Percentiles rank a stretch among this genome's conserved stretches.
Evolutionary conservation across 495 filamentous ascomycete species (phyloP).

Genomic region (Niebla homalea): DNA sequence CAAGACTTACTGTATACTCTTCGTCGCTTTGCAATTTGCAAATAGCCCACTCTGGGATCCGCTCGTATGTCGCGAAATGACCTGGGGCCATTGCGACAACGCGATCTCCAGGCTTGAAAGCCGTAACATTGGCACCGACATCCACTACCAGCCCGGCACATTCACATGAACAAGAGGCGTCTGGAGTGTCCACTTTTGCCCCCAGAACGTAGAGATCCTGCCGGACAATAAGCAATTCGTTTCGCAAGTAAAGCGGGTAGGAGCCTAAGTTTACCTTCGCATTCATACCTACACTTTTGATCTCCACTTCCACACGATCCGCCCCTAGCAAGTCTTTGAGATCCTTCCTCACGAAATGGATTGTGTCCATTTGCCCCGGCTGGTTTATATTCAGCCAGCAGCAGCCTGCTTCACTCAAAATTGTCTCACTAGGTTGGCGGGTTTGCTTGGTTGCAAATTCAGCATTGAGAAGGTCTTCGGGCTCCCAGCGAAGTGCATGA

Average conservation of each 20-base stretch:
- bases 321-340: neutral
- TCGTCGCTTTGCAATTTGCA: slow-evolving; percentile 15
- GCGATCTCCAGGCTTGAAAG: slow-evolving; percentile 23
- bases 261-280: slow-evolving; percentile 4
- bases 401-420: too few relatives aligned
- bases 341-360: too few relatives aligned
- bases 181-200: slow-evolving; percentile 8
- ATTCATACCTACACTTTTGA: slow-evolving; percentile 4
- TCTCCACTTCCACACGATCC: neutral
- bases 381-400: too few relatives aligned
- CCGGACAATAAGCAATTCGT: neutral
- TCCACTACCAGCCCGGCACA: slow-evolving; percentile 7
- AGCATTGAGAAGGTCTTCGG: too few relatives aligned
- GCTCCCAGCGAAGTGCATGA: too few relatives aligned
- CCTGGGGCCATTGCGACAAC: slow-evolving; percentile 25
- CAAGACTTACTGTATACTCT: neutral
- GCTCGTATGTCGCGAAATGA: slow-evolving; percentile 25
- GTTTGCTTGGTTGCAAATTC: too few relatives aligned
- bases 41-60: slow-evolving; percentile 18
- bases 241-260: too few relatives aligned
- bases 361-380: too few relatives aligned
- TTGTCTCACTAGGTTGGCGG: too few relatives aligned
- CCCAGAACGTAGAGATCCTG: slow-evolving; percentile 9
- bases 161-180: slow-evolving; percentile 3
- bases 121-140: neutral